Percentiles rank a stretch among this genome's conserved stretches.
Conservation (phyloP, 805 yeast genomes). For the Cyberlindnera mrakii region DNA sequence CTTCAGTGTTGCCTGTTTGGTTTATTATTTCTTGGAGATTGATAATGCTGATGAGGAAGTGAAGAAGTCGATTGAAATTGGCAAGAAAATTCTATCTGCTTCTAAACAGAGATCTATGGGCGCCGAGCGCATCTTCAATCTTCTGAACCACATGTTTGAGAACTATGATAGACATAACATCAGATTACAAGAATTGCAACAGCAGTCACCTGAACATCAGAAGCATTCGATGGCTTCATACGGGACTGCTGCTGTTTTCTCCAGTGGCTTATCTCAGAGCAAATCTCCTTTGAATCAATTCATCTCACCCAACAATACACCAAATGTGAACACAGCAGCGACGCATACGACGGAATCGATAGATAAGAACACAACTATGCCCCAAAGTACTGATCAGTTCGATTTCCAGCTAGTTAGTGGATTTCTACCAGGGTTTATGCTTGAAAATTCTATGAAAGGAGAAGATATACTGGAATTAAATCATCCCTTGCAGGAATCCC, state of each 20-base stretch:
- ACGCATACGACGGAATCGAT: conserved; percentile 9
- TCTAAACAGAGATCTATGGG: conserved; percentile 72
- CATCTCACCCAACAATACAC: conserved; percentile 12
- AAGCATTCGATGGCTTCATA: too few species aligned
- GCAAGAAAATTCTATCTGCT: conserved; percentile 62
- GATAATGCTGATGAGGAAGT: conserved; percentile 45
- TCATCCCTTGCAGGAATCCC: background rate
- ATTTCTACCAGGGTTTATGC: conserved; percentile 77
- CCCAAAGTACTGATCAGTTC: conserved; percentile 45
- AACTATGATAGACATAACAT: conserved; percentile 71
- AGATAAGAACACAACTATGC: conserved; percentile 2
- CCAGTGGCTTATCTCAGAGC: background rate
- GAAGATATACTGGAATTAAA: background rate
- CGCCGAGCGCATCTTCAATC: conserved; percentile 72
- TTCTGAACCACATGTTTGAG: conserved; percentile 72
- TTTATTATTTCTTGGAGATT: conserved; percentile 52
- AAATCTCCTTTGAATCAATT: conserved; percentile 8
- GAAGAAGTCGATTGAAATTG: conserved; percentile 69
- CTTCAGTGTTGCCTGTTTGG: conserved; percentile 82
- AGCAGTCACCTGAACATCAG: background rate
- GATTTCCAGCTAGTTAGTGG: conserved; percentile 81
- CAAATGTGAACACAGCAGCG: conserved; percentile 10
- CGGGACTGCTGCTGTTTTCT: background rate
- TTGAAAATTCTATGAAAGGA: conserved; percentile 17
- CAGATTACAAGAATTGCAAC: conserved; percentile 25